Conservation (phyloP, 306 rosid species). For the Prunus persica region Prunus_persica_NCBIv2 NC_034009.1:1191001-1191500, state of each 20-base stretch:
- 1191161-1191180: conserved; percentile 54
- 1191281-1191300: conserved; percentile 41
- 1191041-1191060: conserved; percentile 56
- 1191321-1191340: background rate
- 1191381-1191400: background rate
- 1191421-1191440: background rate
- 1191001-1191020: background rate
- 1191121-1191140: conserved; percentile 27
- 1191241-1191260: background rate
- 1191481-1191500: conserved; percentile 24
- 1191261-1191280: background rate
- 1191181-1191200: conserved; percentile 65
- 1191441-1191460: conserved; percentile 21
- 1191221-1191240: conserved; percentile 57
- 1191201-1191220: conserved; percentile 44
- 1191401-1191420: background rate
- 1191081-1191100: conserved; percentile 56
- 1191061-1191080: conserved; percentile 56
- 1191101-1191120: conserved; percentile 53
- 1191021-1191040: conserved; percentile 47
- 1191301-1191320: conserved; percentile 36
- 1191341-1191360: background rate
- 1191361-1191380: background rate
- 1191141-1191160: conserved; percentile 45
- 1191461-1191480: conserved; percentile 49